Base-by-base conservation (phyloP, 106 monocot genomes). In the Allium cepa region DNA sequence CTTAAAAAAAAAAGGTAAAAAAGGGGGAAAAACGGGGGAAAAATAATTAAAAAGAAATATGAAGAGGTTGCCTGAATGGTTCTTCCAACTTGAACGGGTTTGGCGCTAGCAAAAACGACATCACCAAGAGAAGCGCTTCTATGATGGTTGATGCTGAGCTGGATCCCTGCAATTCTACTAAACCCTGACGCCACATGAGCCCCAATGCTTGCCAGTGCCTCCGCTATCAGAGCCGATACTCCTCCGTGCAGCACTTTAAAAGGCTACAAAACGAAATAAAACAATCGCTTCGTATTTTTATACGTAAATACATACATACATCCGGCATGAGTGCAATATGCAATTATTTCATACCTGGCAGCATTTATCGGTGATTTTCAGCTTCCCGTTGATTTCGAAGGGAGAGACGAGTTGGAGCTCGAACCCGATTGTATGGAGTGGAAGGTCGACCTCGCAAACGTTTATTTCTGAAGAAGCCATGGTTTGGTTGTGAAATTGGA, bases 101-200 rank as follows among this genome's bases (percentile, higher is more conserved):
- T 68, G 11, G 91, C 96, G 50, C 77, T 64, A 36, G 84, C 96
- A 17, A 82, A 73, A 60, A 96, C 77, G 28, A 59, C 28, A 59
- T 88, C 85, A 27, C 91, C 96, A 64, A 77, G 46, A 26, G 4
- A 10, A 13, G 91, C 96, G 16, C 81, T 60, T 12, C 66, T 64
- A 76, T 79, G 79, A 69, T 92, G 96, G 80, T 96, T 96, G 81
- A 96, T 86, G 78, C 84, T 88, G 47, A 96, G 83, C 76, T 96
- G 91, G 15, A 96, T 71, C 15, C 96, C 96, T 58, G 96, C 91
- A 3, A 96, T 78, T 64, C 88, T 74, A 16, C 62, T 68, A 79
- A 74, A 84, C 2, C 91, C 88, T 12, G 86, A 91, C 12, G 88
- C 86, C 53, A 92, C 64, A 84, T 88, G 84, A 10, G 88, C 88